These are phyloP conservation scores for Pouteria glomerata DNA, from an alignment of 148 eudicot genomes.

Conservation along the genomic window DNA sequence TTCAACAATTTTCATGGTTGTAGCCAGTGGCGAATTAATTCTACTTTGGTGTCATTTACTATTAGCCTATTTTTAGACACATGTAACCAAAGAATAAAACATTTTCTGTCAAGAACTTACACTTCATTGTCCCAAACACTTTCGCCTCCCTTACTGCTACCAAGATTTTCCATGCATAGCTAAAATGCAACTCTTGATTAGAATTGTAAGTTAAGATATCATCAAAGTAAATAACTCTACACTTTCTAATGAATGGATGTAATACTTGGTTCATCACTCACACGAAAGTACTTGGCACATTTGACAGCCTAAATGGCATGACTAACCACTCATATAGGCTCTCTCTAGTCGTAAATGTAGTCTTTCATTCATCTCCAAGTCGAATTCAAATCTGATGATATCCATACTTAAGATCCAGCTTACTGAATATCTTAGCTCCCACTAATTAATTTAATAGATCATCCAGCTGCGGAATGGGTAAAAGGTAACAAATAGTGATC, in stretches of 20 bases:
- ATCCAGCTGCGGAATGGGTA: not conserved
- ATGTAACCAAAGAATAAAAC: not conserved
- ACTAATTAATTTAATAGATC: not conserved
- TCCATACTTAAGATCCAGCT: not conserved
- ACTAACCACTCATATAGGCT: not conserved
- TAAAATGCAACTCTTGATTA: not conserved
- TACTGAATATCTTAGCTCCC: not conserved
- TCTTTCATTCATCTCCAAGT: not conserved
- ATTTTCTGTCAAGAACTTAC: not conserved
- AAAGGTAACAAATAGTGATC: not conserved
- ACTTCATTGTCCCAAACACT: not conserved
- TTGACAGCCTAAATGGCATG: not conserved
- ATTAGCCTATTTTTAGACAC: not conserved
- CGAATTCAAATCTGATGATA: not conserved
- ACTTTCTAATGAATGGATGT: not conserved
- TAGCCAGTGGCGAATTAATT: not conserved
- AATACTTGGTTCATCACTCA: not conserved
- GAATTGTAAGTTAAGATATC: not conserved
- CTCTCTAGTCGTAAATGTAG: too few relatives aligned
- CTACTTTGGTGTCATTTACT: not conserved
- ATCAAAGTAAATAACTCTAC: not conserved
- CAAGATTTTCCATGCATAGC: not conserved
- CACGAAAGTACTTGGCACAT: not conserved
- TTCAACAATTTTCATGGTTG: too few relatives aligned
- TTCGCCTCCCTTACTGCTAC: not conserved